Conservation (phyloP, 2,329 filamentous ascomycete species). For the Diaporthe australafricana region DNA sequence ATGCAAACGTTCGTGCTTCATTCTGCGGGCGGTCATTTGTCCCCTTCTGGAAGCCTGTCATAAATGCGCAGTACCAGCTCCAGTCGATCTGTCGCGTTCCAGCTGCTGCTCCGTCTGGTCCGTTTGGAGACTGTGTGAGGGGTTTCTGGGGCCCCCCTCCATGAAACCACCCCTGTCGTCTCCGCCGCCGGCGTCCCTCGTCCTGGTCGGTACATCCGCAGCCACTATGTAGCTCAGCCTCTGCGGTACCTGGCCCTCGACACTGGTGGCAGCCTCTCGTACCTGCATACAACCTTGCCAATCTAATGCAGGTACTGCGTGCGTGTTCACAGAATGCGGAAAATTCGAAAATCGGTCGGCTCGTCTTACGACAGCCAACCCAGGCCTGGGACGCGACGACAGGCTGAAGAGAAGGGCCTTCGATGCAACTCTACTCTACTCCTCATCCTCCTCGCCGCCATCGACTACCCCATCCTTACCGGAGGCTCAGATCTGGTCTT, state of each 20-base stretch:
- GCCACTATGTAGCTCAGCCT: slow-evolving; percentile 26
- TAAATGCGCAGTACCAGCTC: slow-evolving; percentile 29
- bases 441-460: neutral
- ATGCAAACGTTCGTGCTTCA: slow-evolving; percentile 30
- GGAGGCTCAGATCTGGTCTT: slow-evolving; percentile 24
- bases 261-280: slow-evolving; percentile 28
- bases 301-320: slow-evolving; percentile 34
- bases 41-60: slow-evolving; percentile 36
- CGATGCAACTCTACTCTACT: neutral
- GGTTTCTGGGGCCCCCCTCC: slow-evolving; percentile 25
- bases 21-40: slow-evolving; percentile 35
- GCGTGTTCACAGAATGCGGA: slow-evolving; percentile 26
- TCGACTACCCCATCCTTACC: slow-evolving; percentile 17
- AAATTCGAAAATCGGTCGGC: slow-evolving; percentile 22
- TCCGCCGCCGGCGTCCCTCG: slow-evolving; percentile 26
- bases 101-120: slow-evolving; percentile 18
- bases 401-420: neutral
- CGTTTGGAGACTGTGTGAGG: slow-evolving; percentile 32
- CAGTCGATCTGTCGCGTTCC: slow-evolving; percentile 33
- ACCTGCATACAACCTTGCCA: slow-evolving; percentile 34
- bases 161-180: slow-evolving; percentile 30
- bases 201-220: slow-evolving; percentile 33
- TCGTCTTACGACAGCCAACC: slow-evolving; percentile 24
- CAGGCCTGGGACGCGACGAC: slow-evolving; percentile 5
- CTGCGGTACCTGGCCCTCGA: slow-evolving; percentile 17